Evolutionary conservation across 2,329 filamentous ascomycete genomes (phyloP).

Genomic region (Lasiodiplodia theobromae): DNA sequence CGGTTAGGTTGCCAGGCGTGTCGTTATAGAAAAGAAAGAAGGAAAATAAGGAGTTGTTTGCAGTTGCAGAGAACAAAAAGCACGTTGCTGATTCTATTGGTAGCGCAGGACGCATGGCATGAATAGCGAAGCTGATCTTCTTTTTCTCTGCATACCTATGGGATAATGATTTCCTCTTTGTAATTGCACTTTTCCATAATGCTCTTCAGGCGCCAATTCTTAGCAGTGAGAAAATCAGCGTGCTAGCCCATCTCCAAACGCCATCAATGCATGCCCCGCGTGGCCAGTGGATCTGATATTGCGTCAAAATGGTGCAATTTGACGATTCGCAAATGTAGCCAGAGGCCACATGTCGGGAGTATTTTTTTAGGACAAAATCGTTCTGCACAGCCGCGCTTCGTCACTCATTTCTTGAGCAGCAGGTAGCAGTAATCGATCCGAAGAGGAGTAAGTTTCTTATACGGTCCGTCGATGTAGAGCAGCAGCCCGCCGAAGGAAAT

Average conservation of each 20-base stretch:
- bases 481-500: conserved; percentile 92
- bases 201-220: conserved; percentile 21
- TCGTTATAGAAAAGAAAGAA: conserved; percentile 40
- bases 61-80: conserved; percentile 33
- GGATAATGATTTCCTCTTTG: not conserved
- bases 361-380: not conserved
- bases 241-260: conserved; percentile 24
- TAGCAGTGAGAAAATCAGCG: conserved; percentile 10
- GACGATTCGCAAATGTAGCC: not conserved
- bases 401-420: conserved; percentile 81
- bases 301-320: not conserved
- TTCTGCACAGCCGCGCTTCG: not conserved
- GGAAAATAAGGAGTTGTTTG: conserved; percentile 23
- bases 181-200: conserved; percentile 6
- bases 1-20: conserved; percentile 38
- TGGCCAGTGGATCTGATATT: not conserved
- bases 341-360: not conserved
- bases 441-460: conserved; percentile 91
- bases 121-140: conserved; percentile 32
- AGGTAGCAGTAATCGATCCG: conserved; percentile 95
- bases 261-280: conserved; percentile 27
- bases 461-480: conserved; percentile 89
- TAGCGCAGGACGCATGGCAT: conserved; percentile 38
- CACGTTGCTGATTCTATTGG: conserved; percentile 32
- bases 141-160: conserved; percentile 25